These are phyloP conservation scores for Phytopythium boreale DNA, from an alignment of 352 stramenopile species.

Conservation along the genomic window DNA sequence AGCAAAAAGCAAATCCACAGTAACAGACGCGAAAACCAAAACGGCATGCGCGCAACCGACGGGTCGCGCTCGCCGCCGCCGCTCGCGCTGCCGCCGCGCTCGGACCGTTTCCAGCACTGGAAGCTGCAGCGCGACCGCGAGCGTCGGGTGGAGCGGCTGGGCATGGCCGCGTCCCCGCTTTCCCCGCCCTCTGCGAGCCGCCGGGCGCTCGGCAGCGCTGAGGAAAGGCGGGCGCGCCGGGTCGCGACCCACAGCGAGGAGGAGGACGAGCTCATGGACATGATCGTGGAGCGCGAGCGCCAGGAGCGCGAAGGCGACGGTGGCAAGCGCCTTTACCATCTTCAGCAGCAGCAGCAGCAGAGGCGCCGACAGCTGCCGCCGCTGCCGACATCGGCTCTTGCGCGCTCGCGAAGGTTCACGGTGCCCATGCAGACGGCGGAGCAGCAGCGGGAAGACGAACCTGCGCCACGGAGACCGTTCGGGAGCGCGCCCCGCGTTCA, in stretches of 20 bases:
- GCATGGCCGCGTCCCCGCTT: not conserved
- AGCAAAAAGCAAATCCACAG: not conserved
- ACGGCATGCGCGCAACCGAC: slow-evolving; percentile 1
- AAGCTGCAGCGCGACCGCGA: slow-evolving; percentile 16
- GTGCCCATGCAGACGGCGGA: slow-evolving; percentile 7
- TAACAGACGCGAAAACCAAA: not conserved
- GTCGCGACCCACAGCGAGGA: slow-evolving; percentile 15
- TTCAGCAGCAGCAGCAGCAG: not conserved
- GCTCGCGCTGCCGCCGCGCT: not conserved
- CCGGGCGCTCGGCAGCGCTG: slow-evolving; percentile 4
- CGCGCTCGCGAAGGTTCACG: slow-evolving; percentile 5
- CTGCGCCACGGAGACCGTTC: slow-evolving; percentile 9
- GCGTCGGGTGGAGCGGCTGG: slow-evolving; percentile 5
- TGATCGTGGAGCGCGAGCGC: slow-evolving; percentile 33
- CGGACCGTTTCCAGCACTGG: slow-evolving; percentile 15
- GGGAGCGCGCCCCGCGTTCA: slow-evolving; percentile 12
- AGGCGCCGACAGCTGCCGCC: slow-evolving; percentile 6
- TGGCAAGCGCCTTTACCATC: slow-evolving; percentile 1
- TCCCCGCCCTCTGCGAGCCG: not conserved
- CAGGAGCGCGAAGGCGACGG: slow-evolving; percentile 12
- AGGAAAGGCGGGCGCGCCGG: not conserved
- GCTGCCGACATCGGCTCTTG: not conserved
- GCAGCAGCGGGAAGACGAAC: slow-evolving; percentile 5
- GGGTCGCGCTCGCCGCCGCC: slow-evolving; percentile 1
- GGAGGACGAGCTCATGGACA: slow-evolving; percentile 38